Conservation (phyloP, 2,329 filamentous ascomycete genomes). For the Nemania abortiva region DNA sequence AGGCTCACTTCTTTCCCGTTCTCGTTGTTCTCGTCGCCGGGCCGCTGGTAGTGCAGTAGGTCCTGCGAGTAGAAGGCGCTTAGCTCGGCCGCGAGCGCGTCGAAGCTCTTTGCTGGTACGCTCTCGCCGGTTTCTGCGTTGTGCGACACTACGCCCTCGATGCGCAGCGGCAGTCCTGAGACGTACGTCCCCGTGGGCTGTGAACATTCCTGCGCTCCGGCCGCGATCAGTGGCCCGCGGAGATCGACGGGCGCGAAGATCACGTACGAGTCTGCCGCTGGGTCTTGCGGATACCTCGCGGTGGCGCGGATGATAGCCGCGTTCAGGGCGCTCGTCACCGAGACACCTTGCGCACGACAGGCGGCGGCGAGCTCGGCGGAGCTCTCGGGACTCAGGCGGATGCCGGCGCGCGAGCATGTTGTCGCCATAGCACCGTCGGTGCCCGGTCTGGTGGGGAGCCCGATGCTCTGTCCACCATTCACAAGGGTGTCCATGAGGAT, state of each 20-base stretch:
- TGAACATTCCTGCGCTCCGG: background rate
- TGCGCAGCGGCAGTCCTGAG: conserved; percentile 41
- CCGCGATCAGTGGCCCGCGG: conserved; percentile 27
- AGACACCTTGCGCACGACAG: conserved; percentile 31
- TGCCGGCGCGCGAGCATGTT: conserved; percentile 17
- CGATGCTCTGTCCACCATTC: conserved; percentile 42
- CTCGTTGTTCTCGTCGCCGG: conserved; percentile 39
- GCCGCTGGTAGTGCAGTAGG: conserved; percentile 43
- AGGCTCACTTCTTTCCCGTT: conserved; percentile 31
- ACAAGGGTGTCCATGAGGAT: conserved; percentile 35
- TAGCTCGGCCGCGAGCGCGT: conserved; percentile 36
- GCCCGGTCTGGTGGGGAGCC: conserved; percentile 37
- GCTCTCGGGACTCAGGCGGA: conserved; percentile 22
- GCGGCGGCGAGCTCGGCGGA: conserved; percentile 29
- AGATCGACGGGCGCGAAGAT: conserved; percentile 42
- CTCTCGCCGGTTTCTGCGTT: background rate
- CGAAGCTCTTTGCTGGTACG: conserved; percentile 34
- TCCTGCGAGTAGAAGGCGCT: conserved; percentile 39
- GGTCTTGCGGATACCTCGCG: conserved; percentile 40
- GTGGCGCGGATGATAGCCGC: conserved; percentile 43
- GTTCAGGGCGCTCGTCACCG: conserved; percentile 42
- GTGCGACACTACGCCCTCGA: conserved; percentile 26
- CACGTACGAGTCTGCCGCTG: conserved; percentile 38
- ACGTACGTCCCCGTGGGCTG: conserved; percentile 37
- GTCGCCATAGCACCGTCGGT: conserved; percentile 23